Percentiles rank a stretch among this genome's conserved stretches.
Conservation (phyloP, 768 basidiomycete species). For the Naematelia aurantialba region DNA sequence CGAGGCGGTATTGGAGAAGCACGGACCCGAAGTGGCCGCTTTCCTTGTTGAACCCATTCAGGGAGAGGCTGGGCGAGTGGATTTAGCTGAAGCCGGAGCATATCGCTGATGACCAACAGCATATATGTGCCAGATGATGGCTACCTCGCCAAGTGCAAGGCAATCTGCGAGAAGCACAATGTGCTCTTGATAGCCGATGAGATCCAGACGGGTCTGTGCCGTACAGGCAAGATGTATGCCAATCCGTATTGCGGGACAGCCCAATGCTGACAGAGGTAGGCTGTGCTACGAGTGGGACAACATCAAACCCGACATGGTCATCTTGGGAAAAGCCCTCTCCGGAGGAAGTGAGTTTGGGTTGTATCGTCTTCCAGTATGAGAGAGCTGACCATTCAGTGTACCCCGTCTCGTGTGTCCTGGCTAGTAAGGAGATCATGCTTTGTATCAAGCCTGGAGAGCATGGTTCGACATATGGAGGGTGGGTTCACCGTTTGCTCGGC, state of each 20-base stretch:
- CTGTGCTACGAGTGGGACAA: conserved; percentile 82
- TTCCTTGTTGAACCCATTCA: conserved; percentile 98
- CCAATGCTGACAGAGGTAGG: conserved; percentile 23
- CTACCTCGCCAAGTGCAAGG: conserved; percentile 72
- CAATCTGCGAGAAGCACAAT: conserved; percentile 85
- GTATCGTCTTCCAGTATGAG: not conserved
- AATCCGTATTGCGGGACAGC: not conserved
- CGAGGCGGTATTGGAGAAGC: conserved; percentile 69
- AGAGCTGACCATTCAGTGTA: conserved; percentile 62
- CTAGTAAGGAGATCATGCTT: conserved; percentile 87
- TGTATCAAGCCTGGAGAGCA: conserved; percentile 94
- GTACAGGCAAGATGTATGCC: conserved; percentile 78
- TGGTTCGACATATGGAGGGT: conserved; percentile 94
- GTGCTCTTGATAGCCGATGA: conserved; percentile 97
- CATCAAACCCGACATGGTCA: conserved; percentile 83
- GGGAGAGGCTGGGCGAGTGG: conserved; percentile 88
- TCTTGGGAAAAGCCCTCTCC: conserved; percentile 93
- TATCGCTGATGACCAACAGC: conserved; percentile 51
- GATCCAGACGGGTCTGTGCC: conserved; percentile 93
- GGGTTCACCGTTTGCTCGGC: conserved; percentile 38
- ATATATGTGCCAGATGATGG: conserved; percentile 88
- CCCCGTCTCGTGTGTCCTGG: conserved; percentile 91
- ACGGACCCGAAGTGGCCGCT: conserved; percentile 80
- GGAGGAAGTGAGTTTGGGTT: conserved; percentile 68
- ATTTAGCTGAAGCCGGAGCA: not conserved